A percentile compares a stretch with the other conserved stretches of the same genome.
phyloP scores from a whole-genome alignment of 2,329 filamentous ascomycete species.

The Rasamsonia emersonii region DNA sequence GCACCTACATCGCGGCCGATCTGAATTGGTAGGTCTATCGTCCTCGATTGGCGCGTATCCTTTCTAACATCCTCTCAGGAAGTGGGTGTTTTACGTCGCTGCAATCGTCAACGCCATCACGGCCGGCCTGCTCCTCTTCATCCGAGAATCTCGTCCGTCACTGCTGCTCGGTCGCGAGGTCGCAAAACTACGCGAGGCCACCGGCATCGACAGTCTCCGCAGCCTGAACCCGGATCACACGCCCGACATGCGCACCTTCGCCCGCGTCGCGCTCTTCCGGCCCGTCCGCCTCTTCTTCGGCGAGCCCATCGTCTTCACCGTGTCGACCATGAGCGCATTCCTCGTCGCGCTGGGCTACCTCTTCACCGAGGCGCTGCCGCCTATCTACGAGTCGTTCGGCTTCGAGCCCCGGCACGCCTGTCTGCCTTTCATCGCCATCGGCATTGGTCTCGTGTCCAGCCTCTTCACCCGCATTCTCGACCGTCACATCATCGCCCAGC shows the following conservation, averaged over 20 bases:
- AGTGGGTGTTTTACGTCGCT: constrained; percentile 39
- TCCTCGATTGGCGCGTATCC: neutral
- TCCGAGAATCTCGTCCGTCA: constrained; percentile 40
- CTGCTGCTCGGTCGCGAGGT: constrained; percentile 32
- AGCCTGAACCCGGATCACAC: constrained; percentile 32
- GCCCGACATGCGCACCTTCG: constrained; percentile 29
- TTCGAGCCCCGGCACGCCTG: constrained; percentile 27
- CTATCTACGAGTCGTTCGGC: constrained; percentile 31
- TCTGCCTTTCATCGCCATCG: constrained; percentile 34
- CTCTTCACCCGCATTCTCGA: constrained; percentile 39
- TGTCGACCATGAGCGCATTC: constrained; percentile 35
- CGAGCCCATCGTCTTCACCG: constrained; percentile 39
- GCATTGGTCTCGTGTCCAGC: constrained; percentile 32
- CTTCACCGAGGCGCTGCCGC: constrained; percentile 36
- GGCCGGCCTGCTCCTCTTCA: constrained; percentile 25
- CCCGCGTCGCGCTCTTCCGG: constrained; percentile 31
- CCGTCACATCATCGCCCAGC: constrained; percentile 20
- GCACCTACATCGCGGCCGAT: constrained; percentile 30
- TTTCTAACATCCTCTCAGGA: constrained; percentile 18
- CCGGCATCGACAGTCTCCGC: constrained; percentile 16
- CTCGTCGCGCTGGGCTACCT: constrained; percentile 42
- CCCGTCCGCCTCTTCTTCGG: constrained; percentile 37
- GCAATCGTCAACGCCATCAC: constrained; percentile 30
- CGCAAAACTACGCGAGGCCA: constrained; percentile 17
- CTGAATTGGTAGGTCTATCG: constrained; percentile 28